phyloP scores from a whole-genome alignment of 306 rosid genomes.

The Astragalus membranaceus region DNA sequence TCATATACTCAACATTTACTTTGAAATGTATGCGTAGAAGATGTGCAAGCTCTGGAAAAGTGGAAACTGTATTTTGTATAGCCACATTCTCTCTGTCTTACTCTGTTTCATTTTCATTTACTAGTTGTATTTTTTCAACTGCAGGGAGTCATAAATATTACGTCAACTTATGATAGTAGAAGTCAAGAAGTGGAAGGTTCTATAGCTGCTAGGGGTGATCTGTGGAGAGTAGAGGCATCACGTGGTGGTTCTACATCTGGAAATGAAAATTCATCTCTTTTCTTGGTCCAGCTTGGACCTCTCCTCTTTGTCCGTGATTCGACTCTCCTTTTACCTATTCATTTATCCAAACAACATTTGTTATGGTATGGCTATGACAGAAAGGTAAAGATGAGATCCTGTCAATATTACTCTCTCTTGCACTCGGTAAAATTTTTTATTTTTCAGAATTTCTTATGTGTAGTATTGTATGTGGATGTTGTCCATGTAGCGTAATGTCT shows the following conservation, averaged over 20 bases:
- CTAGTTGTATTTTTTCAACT: constrained; percentile 15
- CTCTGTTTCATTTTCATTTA: constrained; percentile 11
- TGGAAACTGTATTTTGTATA: background rate
- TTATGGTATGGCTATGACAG: constrained; percentile 98
- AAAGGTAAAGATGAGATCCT: constrained; percentile 51
- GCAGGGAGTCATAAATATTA: constrained; percentile 67
- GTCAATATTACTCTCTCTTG: background rate
- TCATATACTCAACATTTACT: background rate
- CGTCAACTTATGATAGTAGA: constrained; percentile 88
- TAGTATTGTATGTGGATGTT: constrained; percentile 9
- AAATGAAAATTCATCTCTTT: constrained; percentile 73
- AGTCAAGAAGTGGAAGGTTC: constrained; percentile 78
- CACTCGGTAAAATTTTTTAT: background rate
- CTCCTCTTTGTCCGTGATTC: constrained; percentile 89
- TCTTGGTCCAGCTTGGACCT: constrained; percentile 94
- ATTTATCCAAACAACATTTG: constrained; percentile 90
- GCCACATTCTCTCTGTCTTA: background rate
- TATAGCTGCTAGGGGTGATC: constrained; percentile 86
- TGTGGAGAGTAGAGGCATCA: constrained; percentile 97
- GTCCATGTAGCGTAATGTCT: background rate
- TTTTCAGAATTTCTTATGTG: background rate
- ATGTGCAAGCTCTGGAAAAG: constrained; percentile 6
- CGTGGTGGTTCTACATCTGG: constrained; percentile 70
- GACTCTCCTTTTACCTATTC: constrained; percentile 89
- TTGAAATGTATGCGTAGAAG: background rate